Conservation (phyloP, 1,284 basidiomycete genomes). For the Sutorius eximius region DNA sequence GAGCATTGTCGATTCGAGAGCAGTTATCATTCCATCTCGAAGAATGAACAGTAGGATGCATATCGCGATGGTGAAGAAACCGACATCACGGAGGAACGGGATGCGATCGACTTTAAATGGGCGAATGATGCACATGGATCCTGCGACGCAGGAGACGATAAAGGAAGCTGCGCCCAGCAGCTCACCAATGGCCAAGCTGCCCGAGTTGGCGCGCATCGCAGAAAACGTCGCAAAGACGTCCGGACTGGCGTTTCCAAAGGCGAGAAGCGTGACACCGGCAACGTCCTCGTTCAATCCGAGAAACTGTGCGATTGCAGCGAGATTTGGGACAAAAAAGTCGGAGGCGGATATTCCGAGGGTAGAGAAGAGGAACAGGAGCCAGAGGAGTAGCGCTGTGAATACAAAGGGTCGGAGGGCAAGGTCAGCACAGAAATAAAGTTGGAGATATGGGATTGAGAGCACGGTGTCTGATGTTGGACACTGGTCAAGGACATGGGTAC, state of each 20-base stretch:
- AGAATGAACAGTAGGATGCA: conserved; percentile 73
- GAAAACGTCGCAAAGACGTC: conserved; percentile 95
- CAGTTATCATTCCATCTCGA: conserved; percentile 72
- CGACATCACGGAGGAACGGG: conserved; percentile 90
- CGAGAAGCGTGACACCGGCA: conserved; percentile 90
- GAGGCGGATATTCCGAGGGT: conserved; percentile 90
- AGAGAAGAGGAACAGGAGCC: conserved; percentile 84
- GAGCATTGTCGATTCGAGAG: conserved; percentile 76
- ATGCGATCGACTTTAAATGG: conserved; percentile 83
- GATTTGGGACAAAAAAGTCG: conserved; percentile 95
- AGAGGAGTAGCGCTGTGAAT: conserved; percentile 65
- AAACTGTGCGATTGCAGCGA: conserved; percentile 80
- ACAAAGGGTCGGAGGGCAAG: conserved; percentile 51
- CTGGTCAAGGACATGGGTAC: conserved; percentile 52
- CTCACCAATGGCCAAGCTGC: conserved; percentile 91
- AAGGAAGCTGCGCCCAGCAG: conserved; percentile 94
- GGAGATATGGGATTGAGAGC: conserved; percentile 68
- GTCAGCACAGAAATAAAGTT: conserved; percentile 66
- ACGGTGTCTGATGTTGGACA: conserved; percentile 63
- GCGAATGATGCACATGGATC: conserved; percentile 93
- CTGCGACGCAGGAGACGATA: conserved; percentile 93
- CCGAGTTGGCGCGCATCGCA: conserved; percentile 84
- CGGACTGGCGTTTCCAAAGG: conserved; percentile 91
- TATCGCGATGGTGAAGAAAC: conserved; percentile 88
- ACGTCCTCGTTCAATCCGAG: conserved; percentile 88